Conservation (phyloP, 768 basidiomycete species). For the Gymnopilus dilepis region DNA sequence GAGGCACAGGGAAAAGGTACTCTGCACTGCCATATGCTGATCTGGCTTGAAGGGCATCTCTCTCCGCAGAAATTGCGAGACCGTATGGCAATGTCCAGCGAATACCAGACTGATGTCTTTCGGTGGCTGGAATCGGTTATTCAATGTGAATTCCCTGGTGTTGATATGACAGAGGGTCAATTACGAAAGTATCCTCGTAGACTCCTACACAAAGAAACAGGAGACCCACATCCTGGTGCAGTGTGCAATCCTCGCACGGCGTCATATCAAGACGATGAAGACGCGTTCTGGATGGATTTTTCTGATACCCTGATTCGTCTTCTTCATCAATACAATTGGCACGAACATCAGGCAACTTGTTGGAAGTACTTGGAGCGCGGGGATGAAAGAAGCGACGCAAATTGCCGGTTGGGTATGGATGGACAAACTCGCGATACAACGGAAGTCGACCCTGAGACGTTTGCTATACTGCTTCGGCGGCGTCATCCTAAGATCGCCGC, state of each 20-base stretch:
- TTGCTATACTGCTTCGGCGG: not conserved
- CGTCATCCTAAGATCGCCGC: constrained; percentile 4
- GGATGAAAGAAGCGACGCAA: not conserved
- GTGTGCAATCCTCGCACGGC: no score
- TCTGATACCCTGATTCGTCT: not conserved
- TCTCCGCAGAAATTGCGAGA: not conserved
- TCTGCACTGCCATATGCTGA: not conserved
- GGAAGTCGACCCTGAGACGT: not conserved
- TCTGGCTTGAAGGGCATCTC: not conserved
- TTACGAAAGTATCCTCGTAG: not conserved
- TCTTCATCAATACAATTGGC: not conserved
- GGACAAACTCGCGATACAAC: not conserved
- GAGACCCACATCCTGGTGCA: not conserved
- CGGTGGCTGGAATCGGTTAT: not conserved
- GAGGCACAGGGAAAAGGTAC: not conserved
- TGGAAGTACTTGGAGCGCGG: not conserved
- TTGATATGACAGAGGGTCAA: no score
- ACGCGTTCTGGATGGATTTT: not conserved
- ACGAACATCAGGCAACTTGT: not conserved
- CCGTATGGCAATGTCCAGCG: not conserved
- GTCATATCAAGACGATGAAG: not conserved
- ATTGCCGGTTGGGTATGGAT: not conserved
- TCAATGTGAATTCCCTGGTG: not conserved
- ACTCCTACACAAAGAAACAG: not conserved
- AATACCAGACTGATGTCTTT: not conserved